phyloP scores from a whole-genome alignment of 1,139 yeast genomes.

The Geotrichum histeridarum region DNA sequence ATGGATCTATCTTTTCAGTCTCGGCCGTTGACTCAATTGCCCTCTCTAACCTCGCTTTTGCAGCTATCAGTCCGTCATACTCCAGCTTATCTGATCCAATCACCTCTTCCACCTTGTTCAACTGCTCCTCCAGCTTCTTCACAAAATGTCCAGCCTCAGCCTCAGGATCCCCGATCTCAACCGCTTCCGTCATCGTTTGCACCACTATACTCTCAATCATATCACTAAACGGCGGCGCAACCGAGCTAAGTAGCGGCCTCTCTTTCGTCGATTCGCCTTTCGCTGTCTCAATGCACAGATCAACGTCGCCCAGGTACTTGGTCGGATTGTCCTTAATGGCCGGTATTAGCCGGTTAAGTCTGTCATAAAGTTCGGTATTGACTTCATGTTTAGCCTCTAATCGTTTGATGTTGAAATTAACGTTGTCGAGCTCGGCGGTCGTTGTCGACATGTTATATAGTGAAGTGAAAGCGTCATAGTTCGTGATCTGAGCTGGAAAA shows the following conservation, averaged over 20 bases:
- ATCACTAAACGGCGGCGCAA: conserved; percentile 71
- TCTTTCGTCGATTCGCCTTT: conserved; percentile 28
- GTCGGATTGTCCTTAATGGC: conserved; percentile 21
- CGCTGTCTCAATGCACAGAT: conserved; percentile 20
- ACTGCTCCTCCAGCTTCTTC: conserved; percentile 34
- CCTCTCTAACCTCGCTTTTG: too few relatives aligned
- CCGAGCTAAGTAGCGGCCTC: conserved; percentile 39
- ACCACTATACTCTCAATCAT: conserved; percentile 85
- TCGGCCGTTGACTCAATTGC: too few relatives aligned
- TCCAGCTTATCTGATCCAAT: conserved; percentile 59
- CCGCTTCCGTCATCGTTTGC: conserved; percentile 56
- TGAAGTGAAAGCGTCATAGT: too few relatives aligned
- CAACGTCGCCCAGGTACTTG: conserved; percentile 11
- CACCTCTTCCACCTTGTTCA: conserved; percentile 34
- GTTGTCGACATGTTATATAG: too few relatives aligned
- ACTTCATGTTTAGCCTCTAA: conserved; percentile 67
- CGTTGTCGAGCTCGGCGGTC: neutral
- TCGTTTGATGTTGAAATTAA: conserved; percentile 49
- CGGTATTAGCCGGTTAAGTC: conserved; percentile 61
- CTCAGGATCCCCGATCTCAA: conserved; percentile 44
- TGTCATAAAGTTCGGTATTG: conserved; percentile 65
- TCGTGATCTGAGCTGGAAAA: too few relatives aligned
- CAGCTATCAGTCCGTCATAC: conserved; percentile 28
- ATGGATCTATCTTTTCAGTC: too few relatives aligned
- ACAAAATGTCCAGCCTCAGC: conserved; percentile 37